Percentiles rank a stretch among this genome's conserved stretches.
phyloP scores from a whole-genome alignment of 2,329 filamentous ascomycete genomes.

The Alternaria tenuissima region DNA sequence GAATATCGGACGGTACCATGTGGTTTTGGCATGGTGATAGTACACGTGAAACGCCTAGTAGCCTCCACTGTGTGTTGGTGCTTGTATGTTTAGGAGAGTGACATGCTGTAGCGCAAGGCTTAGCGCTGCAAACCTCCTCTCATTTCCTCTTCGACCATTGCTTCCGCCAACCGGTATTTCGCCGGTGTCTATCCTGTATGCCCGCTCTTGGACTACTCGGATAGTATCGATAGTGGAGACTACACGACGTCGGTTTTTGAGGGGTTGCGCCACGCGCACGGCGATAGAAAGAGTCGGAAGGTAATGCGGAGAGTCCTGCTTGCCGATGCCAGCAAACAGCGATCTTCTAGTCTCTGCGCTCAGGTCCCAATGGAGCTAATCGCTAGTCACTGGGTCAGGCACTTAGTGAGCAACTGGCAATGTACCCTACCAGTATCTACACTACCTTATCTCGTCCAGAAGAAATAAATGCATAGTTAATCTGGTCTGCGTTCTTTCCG shows the following conservation, averaged over 20 bases:
- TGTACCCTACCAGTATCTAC: neutral
- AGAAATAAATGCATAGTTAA: neutral
- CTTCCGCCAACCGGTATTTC: conserved; percentile 22
- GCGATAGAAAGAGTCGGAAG: neutral
- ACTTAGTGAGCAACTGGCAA: neutral
- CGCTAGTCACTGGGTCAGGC: neutral
- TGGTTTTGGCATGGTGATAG: conserved; percentile 3
- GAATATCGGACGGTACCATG: neutral
- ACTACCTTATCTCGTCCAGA: neutral
- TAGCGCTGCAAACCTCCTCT: conserved; percentile 12
- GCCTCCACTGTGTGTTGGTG: conserved; percentile 8
- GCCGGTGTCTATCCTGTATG: conserved; percentile 6
- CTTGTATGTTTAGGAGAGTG: conserved; percentile 10
- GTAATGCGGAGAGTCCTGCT: neutral
- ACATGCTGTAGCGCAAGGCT: conserved; percentile 20
- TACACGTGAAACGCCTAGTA: conserved; percentile 24
- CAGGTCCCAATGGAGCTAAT: neutral
- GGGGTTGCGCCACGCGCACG: neutral
- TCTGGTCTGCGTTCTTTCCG: neutral
- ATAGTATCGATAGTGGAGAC: conserved; percentile 1
- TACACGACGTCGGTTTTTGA: neutral
- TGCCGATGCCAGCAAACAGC: neutral
- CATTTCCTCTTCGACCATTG: conserved; percentile 12
- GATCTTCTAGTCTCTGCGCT: neutral
- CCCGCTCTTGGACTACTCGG: neutral